A percentile compares a stretch with the other conserved stretches of the same genome.
Conservation (phyloP, 257 asterid genomes). For the Lycium barbarum region DNA sequence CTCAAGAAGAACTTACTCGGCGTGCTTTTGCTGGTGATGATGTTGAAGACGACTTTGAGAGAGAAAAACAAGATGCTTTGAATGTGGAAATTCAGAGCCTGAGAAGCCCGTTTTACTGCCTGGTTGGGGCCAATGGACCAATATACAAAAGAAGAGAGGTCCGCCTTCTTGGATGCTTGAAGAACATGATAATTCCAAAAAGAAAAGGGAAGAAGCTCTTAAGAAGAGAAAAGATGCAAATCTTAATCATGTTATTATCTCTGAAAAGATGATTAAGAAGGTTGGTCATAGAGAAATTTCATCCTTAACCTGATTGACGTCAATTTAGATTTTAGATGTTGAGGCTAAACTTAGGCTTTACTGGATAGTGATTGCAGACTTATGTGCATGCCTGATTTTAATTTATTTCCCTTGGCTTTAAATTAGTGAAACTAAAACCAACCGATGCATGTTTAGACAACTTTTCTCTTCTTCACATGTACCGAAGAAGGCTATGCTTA, state of each 20-base stretch:
- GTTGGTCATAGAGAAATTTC: constrained; percentile 42
- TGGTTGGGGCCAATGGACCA: constrained; percentile 99
- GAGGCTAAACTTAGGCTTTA: constrained; percentile 13
- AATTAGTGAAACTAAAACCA: not conserved
- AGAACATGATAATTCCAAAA: constrained; percentile 78
- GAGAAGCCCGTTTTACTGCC: constrained; percentile 82
- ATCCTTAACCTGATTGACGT: constrained; percentile 14
- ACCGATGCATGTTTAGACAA: not conserved
- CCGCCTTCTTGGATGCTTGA: constrained; percentile 82
- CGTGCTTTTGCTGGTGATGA: constrained; percentile 98
- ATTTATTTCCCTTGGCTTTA: not conserved
- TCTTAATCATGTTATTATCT: constrained; percentile 85
- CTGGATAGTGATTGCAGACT: constrained; percentile 10
- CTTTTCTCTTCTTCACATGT: not conserved
- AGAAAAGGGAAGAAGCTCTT: constrained; percentile 79
- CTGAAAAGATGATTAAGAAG: constrained; percentile 89
- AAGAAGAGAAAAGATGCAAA: constrained; percentile 89
- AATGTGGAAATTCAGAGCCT: constrained; percentile 84
- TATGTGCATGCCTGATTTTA: not conserved
- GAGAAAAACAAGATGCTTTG: constrained; percentile 75
- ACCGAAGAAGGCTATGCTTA: not conserved
- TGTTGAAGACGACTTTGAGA: constrained; percentile 84
- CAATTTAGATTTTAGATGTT: not conserved
- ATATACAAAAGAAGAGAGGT: constrained; percentile 81
- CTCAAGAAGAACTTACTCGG: constrained; percentile 86